A percentile compares a stretch with the other conserved stretches of the same genome.
phyloP scores from a whole-genome alignment of 768 basidiomycete species.

The Psilocybe subaeruginosa region DNA sequence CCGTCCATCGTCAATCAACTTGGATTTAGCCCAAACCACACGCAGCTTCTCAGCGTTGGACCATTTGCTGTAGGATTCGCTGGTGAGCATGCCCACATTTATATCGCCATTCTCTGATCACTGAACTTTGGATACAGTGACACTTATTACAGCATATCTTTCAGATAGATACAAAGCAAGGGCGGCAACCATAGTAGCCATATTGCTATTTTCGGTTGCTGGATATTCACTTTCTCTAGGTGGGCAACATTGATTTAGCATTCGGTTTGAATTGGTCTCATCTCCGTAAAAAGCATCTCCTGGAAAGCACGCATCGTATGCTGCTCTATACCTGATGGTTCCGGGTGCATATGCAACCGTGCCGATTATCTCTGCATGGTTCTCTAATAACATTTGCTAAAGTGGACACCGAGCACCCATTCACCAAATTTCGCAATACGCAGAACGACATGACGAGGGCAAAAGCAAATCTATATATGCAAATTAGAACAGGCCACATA shows the following conservation, averaged over 20 bases:
- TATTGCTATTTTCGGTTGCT: constrained; percentile 3
- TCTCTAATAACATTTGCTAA: constrained; percentile 41
- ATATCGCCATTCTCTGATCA: background rate
- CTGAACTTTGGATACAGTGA: background rate
- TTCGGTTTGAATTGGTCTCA: no score
- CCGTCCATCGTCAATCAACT: constrained; percentile 42
- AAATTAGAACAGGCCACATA: no score
- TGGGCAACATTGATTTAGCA: background rate
- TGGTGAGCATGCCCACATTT: constrained; percentile 22
- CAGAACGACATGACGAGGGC: no score
- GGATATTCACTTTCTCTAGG: constrained; percentile 11
- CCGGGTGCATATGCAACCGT: constrained; percentile 35
- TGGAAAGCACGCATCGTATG: constrained; percentile 31
- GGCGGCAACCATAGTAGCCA: background rate
- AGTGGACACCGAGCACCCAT: no score
- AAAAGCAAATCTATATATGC: no score
- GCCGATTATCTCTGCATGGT: constrained; percentile 36
- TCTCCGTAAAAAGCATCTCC: background rate
- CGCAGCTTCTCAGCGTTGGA: constrained; percentile 39
- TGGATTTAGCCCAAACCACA: constrained; percentile 32
- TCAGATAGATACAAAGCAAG: constrained; percentile 7
- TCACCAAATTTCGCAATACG: no score
- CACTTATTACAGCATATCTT: constrained; percentile 3
- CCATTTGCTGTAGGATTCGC: constrained; percentile 40
- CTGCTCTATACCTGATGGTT: constrained; percentile 36